Evolutionary conservation across 768 basidiomycete genomes (phyloP), one percentile per base, ranked within the genome.

Genomic region (Baorangia bicolor): DNA sequence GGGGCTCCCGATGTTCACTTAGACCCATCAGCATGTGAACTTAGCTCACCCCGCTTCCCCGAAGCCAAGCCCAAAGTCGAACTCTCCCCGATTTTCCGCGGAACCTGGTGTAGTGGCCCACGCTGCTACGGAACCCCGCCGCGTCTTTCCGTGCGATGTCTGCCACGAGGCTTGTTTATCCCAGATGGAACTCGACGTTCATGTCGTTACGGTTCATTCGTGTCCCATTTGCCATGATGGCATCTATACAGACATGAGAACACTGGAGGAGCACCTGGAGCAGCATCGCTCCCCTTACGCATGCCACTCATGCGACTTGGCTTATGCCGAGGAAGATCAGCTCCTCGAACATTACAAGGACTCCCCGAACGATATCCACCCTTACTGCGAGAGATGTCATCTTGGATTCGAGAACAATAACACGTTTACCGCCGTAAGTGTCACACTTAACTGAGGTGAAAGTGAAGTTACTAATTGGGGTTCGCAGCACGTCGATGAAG

Each of bases 291-390:
- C 50, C 16, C 66, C 68, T 35, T 70, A 70, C 34, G 54, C 51
- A 11, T 71, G 70, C 49, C 46, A 28, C 21, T 16, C 56, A 13
- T 73, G 70, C 11, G 60, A 60, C 28, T 47, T 63, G 40, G 66
- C 62, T 2, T 71, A 61, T 42, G 30, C 55, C 3, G 64, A 71
- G 35, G 71, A 76, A 48, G 76, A 75, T 13, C 69, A 70, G 3
- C 68, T 80, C 3, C 59, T 68, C 20, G 59, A 62, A 5, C 80
- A 81, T 55, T 80, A 78, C 60, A 67, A 57, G 46, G 65, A 72
- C 6, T 75, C 77, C 2, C 42, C 66, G 7, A 63, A 64, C 44
- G 64, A 64, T 18, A 16, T 66, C 13, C 79, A 81, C 33, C 76
- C 77, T 1, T 60, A 61, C 5, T 79, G 78, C 55, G 46, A 55